Evolutionary conservation across 2,329 filamentous ascomycete species (phyloP).

Genomic region (Cladosporium sphaerospermum): DNA sequence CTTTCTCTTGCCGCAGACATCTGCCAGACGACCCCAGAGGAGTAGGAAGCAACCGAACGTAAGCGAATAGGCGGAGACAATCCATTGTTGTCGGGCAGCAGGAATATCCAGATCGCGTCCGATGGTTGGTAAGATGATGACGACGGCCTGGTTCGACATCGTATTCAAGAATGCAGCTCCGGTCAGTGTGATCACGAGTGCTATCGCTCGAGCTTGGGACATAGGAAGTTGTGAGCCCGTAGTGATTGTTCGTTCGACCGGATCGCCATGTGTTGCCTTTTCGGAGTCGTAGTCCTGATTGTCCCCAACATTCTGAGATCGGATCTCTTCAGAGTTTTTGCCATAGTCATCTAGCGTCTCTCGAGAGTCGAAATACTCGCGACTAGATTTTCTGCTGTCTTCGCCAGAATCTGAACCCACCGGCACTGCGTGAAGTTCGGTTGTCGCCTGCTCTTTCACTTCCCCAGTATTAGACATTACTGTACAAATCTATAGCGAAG

Average conservation of each 20-base stretch:
- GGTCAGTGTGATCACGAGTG: slow-evolving; percentile 25
- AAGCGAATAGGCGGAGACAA: slow-evolving; percentile 60
- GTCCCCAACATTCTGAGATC: background rate
- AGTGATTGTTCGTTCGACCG: slow-evolving; percentile 12
- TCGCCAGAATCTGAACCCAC: background rate
- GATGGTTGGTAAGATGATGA: slow-evolving; percentile 31
- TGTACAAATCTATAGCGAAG: background rate
- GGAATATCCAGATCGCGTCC: slow-evolving; percentile 28
- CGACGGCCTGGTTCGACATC: slow-evolving; percentile 28
- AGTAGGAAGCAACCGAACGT: slow-evolving; percentile 63
- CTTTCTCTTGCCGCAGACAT: slow-evolving; percentile 59
- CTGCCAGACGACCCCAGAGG: slow-evolving; percentile 61
- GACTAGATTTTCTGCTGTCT: background rate
- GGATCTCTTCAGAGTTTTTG: background rate
- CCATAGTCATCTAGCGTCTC: background rate
- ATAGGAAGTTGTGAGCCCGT: slow-evolving; percentile 16
- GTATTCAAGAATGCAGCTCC: slow-evolving; percentile 30
- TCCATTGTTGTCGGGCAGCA: slow-evolving; percentile 43
- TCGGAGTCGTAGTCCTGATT: background rate
- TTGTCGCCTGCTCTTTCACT: background rate
- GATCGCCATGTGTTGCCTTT: background rate
- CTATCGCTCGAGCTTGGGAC: slow-evolving; percentile 25
- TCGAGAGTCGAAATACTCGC: background rate
- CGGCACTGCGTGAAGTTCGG: background rate
- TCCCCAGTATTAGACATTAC: slow-evolving; percentile 7